These are phyloP conservation scores for Globisporangium recalcitrans DNA, from an alignment of 352 stramenopile genomes.

Conservation along the genomic window DNA sequence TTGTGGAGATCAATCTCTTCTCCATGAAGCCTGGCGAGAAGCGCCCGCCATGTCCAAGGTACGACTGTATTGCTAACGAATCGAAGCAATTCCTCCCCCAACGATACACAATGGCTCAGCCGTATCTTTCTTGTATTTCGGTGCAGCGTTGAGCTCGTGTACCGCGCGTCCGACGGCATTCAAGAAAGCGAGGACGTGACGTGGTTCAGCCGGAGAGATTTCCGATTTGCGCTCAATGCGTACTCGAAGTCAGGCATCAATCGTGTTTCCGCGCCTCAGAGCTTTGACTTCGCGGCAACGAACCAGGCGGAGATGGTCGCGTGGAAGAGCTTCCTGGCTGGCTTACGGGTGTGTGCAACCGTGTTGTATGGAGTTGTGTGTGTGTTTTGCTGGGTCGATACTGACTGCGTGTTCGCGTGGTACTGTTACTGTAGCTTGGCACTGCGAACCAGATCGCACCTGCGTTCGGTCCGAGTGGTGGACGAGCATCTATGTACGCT, in stretches of 20 bases:
- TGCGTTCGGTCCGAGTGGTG: slow-evolving; percentile 17
- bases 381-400: not conserved
- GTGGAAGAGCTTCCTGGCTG: slow-evolving; percentile 70
- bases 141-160: slow-evolving; percentile 51
- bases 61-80: not conserved
- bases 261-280: slow-evolving; percentile 50
- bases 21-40: slow-evolving; percentile 69
- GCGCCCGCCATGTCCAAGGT: slow-evolving; percentile 60
- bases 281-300: slow-evolving; percentile 56
- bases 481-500: slow-evolving; percentile 3
- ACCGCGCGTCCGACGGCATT: slow-evolving; percentile 50
- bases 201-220: slow-evolving; percentile 70
- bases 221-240: slow-evolving; percentile 55
- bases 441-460: slow-evolving; percentile 24
- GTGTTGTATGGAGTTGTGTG: not conserved
- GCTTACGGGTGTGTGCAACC: slow-evolving; percentile 30
- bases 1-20: slow-evolving; percentile 82
- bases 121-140: not conserved
- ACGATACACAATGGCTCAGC: not conserved
- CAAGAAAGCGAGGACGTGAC: slow-evolving; percentile 45
- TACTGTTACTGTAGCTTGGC: slow-evolving; percentile 10
- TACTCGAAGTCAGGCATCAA: slow-evolving; percentile 62
- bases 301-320: slow-evolving; percentile 53
- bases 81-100: not conserved
- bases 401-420: not conserved